These are phyloP conservation scores for Oxyria digyna DNA, from an alignment of 148 eudicot genomes.

Conservation along the genomic window DNA sequence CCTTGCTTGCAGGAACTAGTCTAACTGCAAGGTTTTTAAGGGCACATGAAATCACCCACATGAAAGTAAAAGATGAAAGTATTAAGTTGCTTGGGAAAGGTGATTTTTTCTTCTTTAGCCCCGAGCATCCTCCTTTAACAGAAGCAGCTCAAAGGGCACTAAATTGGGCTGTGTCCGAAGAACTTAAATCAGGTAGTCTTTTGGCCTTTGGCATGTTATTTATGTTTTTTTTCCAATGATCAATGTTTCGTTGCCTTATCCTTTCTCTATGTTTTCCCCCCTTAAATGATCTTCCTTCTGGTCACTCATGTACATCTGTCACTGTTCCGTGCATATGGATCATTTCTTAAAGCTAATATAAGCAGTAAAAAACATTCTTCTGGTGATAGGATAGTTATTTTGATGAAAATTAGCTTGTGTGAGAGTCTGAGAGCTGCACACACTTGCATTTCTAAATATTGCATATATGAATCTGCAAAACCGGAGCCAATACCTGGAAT, in stretches of 20 bases:
- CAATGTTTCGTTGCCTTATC: neutral
- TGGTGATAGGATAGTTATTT: neutral
- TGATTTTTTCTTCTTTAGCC: slow-evolving; percentile 29
- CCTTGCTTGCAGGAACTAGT: slow-evolving; percentile 42
- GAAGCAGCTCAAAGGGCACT: slow-evolving; percentile 62
- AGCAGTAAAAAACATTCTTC: neutral
- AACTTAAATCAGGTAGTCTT: slow-evolving; percentile 49
- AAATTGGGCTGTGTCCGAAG: slow-evolving; percentile 59
- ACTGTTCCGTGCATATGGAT: neutral
- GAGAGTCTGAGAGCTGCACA: neutral
- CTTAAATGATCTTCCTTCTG: neutral
- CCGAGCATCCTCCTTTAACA: slow-evolving; percentile 62
- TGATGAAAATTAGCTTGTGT: neutral
- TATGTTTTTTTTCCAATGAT: neutral
- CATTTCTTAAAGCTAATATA: neutral
- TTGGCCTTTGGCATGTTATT: slow-evolving; percentile 1
- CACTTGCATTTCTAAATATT: neutral
- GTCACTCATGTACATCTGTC: neutral
- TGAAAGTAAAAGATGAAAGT: slow-evolving; percentile 60
- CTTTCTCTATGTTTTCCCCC: neutral
- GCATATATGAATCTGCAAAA: neutral
- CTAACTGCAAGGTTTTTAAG: slow-evolving; percentile 50
- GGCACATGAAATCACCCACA: slow-evolving; percentile 59
- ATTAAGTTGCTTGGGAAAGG: slow-evolving; percentile 48
- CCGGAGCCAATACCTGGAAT: too few relatives aligned